A percentile compares a stretch with the other conserved stretches of the same genome.
These are phyloP conservation scores for Sugiyamaella valdiviana DNA, from an alignment of 805 yeast genomes.

Conservation along the genomic window DNA sequence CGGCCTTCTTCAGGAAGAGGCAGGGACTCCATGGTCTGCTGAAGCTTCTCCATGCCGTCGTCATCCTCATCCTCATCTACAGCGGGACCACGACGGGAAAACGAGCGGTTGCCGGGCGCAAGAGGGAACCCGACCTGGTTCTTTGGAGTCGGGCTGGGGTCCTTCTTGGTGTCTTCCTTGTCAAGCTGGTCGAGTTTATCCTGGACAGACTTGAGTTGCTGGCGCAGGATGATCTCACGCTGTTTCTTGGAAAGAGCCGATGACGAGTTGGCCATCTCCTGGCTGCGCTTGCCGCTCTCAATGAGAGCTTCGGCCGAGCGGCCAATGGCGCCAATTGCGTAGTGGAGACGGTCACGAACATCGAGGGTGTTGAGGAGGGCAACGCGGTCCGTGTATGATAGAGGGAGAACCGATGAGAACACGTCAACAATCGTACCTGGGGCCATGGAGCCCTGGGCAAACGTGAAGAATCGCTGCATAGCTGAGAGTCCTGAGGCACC, in stretches of 20 bases:
- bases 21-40: constrained; percentile 23
- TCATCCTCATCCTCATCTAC: constrained; percentile 28
- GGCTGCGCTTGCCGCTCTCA: constrained; percentile 11
- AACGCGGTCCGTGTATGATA: constrained; percentile 27
- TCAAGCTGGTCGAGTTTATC: constrained; percentile 21
- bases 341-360: constrained; percentile 24
- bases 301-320: constrained; percentile 10
- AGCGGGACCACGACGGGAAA: not conserved
- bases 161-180: not conserved
- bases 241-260: constrained; percentile 20
- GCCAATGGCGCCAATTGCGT: constrained; percentile 20
- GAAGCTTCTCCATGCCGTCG: constrained; percentile 30
- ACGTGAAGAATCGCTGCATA: constrained; percentile 9
- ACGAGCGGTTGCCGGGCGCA: not conserved
- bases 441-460: constrained; percentile 11
- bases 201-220: constrained; percentile 22
- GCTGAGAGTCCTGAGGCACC: constrained; percentile 10
- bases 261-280: constrained; percentile 5
- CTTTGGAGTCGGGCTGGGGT: not conserved
- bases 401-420: constrained; percentile 32
- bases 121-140: constrained; percentile 1
- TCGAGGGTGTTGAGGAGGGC: constrained; percentile 25
- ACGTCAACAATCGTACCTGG: constrained; percentile 32
- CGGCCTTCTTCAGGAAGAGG: constrained; percentile 31
- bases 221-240: constrained; percentile 26